Evolutionary conservation across 306 rosid genomes (phyloP), one percentile per base, ranked within the genome.

Genomic region (Acacia confusa): DNA sequence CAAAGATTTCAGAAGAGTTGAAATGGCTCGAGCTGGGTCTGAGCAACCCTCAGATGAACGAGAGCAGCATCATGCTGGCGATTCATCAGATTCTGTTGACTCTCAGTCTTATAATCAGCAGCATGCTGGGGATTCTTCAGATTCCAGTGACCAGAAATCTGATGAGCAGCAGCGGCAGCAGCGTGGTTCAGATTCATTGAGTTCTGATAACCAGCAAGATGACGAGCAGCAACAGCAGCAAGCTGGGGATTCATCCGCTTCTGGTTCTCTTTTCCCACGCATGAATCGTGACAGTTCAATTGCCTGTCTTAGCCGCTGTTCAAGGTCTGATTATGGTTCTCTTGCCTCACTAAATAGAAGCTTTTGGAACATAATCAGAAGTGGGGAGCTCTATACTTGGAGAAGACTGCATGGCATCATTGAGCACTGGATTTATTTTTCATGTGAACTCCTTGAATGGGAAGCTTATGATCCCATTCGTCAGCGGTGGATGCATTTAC

Each of bases 341-440:
- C 88, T 94, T 75, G 97, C 97, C 27, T 87, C 84, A 0, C 57
- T 94, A 85, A 90, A 87, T 74, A 81, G 74, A 75, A 88, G 95
- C 75, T 92, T 94, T 78, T 86, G 92, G 38, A 74, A 83, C 2
- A 57, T 87, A 71, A 74, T 94, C 76, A 83, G 88, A 61, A 88
- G 83, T 8, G 98, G 98, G 19, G 97, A 90, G 80, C 91, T 94
- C 47, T 92, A 92, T 19, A 88, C 75, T 69, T 85, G 91, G 84
- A 88, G 98, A 86, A 88, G 97, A 80, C 68, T 76, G 69, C 67
- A 88, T 79, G 92, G 85, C 1, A 88, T 92, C 30, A 69, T 85
- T 30, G 98, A 94, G 66, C 98, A 92, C 70, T 94, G 98, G 98
- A 84, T 94, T 80, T 94, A 94, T 72, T 92, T 94, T 80, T 92